phyloP scores from a whole-genome alignment of 2,329 filamentous ascomycete species.

The Aphanocladium album region DNA sequence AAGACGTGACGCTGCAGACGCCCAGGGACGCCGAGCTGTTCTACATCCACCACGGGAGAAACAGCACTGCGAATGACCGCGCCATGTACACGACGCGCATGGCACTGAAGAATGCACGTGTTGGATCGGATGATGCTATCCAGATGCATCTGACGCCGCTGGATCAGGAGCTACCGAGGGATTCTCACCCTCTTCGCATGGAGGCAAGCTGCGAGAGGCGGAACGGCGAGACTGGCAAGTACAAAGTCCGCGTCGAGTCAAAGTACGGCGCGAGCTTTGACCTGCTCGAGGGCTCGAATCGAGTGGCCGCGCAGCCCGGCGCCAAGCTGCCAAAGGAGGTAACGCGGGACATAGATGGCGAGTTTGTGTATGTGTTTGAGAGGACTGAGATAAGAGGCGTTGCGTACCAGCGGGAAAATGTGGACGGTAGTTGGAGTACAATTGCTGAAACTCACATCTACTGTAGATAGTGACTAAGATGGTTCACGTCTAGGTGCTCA shows the following conservation, averaged over 20 bases:
- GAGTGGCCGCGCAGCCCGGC: constrained; percentile 20
- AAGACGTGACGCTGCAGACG: constrained; percentile 27
- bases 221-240: not conserved
- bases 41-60: constrained; percentile 30
- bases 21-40: constrained; percentile 28
- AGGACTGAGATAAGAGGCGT: not conserved
- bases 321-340: not conserved
- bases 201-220: constrained; percentile 14
- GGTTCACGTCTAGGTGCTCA: too few species aligned
- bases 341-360: not conserved
- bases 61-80: constrained; percentile 22
- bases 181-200: constrained; percentile 26
- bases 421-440: not conserved
- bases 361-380: constrained; percentile 2
- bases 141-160: constrained; percentile 25
- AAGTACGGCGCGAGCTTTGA: constrained; percentile 21
- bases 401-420: not conserved
- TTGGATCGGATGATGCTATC: constrained; percentile 25
- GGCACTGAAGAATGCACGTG: constrained; percentile 21
- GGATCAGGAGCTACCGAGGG: constrained; percentile 26
- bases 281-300: constrained; percentile 20
- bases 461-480: not conserved
- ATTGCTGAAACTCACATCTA: not conserved
- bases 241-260: constrained; percentile 19
- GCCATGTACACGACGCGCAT: constrained; percentile 31